Conservation (phyloP, 1,284 basidiomycete genomes). For the Pseudozyma flocculosa region DNA sequence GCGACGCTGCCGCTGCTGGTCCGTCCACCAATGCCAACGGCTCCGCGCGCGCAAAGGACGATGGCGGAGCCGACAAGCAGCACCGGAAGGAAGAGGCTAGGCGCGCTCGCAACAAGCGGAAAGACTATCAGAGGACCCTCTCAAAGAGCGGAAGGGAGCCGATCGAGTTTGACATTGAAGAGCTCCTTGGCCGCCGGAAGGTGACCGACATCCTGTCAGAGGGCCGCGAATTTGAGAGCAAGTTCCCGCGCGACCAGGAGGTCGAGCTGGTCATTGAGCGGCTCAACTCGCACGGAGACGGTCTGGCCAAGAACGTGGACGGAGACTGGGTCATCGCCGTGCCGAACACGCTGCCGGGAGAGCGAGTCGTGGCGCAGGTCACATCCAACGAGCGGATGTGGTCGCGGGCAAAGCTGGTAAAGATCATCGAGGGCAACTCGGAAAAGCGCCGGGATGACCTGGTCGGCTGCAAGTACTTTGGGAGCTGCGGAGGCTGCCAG, state of each 20-base stretch:
- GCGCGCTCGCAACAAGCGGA: conserved; percentile 42
- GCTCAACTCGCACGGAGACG: conserved; percentile 54
- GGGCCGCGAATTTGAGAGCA: conserved; percentile 37
- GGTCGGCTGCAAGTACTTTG: conserved; percentile 55
- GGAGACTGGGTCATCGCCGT: conserved; percentile 51
- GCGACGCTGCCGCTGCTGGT: no score
- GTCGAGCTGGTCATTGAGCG: conserved; percentile 40
- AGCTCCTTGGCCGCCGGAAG: conserved; percentile 38
- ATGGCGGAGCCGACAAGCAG: conserved; percentile 8
- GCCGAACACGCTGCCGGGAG: conserved; percentile 47
- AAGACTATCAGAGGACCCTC: conserved; percentile 43
- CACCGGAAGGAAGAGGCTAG: conserved; percentile 30
- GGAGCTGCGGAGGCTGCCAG: conserved; percentile 54
- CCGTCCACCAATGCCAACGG: no score
- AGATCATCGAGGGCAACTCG: conserved; percentile 21
- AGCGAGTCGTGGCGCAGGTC: conserved; percentile 40
- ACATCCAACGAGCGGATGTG: conserved; percentile 43
- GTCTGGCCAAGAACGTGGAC: conserved; percentile 42
- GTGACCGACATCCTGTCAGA: conserved; percentile 40
- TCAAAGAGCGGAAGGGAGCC: conserved; percentile 53
- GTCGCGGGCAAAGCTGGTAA: conserved; percentile 42
- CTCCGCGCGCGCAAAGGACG: no score
- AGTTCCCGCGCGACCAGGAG: conserved; percentile 36
- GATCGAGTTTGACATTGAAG: conserved; percentile 51
- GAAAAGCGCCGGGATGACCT: conserved; percentile 26